These are phyloP conservation scores for Apiospora hydei DNA, from an alignment of 2,329 filamentous ascomycete species.

Conservation along the genomic window DNA sequence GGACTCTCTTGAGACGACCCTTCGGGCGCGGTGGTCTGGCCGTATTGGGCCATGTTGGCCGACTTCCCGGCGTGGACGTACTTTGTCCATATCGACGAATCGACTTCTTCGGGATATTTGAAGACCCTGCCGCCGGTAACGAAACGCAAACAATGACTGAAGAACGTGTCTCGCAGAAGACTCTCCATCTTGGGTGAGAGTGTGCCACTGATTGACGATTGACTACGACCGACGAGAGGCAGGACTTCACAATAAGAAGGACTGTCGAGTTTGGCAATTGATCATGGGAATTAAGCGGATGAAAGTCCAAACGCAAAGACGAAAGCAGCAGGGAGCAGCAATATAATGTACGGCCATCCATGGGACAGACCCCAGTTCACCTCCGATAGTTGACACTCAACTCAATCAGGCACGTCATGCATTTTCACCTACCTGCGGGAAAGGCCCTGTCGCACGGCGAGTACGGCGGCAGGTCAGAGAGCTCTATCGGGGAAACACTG, in stretches of 20 bases:
- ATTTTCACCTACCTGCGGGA: not conserved
- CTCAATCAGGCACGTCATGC: slow-evolving; percentile 7
- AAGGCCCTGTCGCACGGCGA: not conserved
- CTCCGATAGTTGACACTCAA: not conserved
- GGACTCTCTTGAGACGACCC: not conserved
- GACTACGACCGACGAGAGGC: not conserved
- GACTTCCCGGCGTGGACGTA: slow-evolving; percentile 59
- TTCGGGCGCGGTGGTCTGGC: slow-evolving; percentile 37
- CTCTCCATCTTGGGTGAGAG: slow-evolving; percentile 25
- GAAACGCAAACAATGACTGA: slow-evolving; percentile 50
- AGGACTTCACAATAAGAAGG: too few species aligned
- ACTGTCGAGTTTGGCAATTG: not conserved
- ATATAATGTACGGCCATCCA: not conserved
- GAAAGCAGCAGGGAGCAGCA: not conserved
- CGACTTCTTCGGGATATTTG: slow-evolving; percentile 54
- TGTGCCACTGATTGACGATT: not conserved
- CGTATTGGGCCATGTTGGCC: slow-evolving; percentile 53
- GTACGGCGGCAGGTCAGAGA: not conserved
- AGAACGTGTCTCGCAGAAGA: slow-evolving; percentile 51
- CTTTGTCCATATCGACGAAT: slow-evolving; percentile 55
- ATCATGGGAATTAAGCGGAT: not conserved
- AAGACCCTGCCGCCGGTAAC: slow-evolving; percentile 46
- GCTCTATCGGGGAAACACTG: not conserved
- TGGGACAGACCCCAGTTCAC: not conserved
- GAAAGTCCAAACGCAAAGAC: too few species aligned